These are phyloP conservation scores for Hermanozyma aechmeae DNA, from an alignment of 805 yeast species.

Conservation along the genomic window DNA sequence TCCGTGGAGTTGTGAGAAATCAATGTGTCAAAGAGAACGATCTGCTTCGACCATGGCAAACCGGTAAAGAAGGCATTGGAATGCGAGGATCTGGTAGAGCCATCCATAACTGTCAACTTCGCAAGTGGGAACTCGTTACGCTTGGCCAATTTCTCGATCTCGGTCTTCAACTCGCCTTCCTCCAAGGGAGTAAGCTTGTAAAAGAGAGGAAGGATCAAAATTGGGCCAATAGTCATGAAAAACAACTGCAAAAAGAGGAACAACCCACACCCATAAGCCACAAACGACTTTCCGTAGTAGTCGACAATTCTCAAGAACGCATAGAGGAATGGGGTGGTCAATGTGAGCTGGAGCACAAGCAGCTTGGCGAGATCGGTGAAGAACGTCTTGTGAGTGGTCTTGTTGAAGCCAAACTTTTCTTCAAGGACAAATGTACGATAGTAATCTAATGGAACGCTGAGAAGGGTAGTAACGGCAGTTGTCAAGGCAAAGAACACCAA, in stretches of 20 bases:
- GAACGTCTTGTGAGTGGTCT: conserved; percentile 67
- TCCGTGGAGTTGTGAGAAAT: conserved; percentile 66
- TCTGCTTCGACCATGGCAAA: conserved; percentile 93
- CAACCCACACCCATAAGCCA: conserved; percentile 70
- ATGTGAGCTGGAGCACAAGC: conserved; percentile 37
- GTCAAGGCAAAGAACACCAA: conserved; percentile 48
- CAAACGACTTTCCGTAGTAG: conserved; percentile 70
- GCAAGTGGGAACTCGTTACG: conserved; percentile 77
- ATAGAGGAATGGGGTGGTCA: conserved; percentile 69
- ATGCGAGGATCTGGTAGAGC: conserved; percentile 94
- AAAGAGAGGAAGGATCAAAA: conserved; percentile 84
- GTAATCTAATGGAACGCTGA: conserved; percentile 60
- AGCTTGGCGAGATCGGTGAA: conserved; percentile 62
- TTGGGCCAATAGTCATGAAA: conserved; percentile 70
- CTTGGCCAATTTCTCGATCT: conserved; percentile 72
- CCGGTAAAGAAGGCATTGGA: conserved; percentile 97
- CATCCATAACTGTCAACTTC: conserved; percentile 83
- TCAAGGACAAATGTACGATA: conserved; percentile 83
- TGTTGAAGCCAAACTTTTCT: conserved; percentile 90
- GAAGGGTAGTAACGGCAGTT: conserved; percentile 42
- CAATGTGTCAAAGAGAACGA: conserved; percentile 88
- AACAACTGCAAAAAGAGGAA: conserved; percentile 63
- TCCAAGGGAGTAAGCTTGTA: conserved; percentile 85
- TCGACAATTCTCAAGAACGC: conserved; percentile 76
- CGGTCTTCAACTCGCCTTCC: conserved; percentile 76